phyloP scores from a whole-genome alignment of 192 early-diverging fungal species.

The Coemansia sp. region DNA sequence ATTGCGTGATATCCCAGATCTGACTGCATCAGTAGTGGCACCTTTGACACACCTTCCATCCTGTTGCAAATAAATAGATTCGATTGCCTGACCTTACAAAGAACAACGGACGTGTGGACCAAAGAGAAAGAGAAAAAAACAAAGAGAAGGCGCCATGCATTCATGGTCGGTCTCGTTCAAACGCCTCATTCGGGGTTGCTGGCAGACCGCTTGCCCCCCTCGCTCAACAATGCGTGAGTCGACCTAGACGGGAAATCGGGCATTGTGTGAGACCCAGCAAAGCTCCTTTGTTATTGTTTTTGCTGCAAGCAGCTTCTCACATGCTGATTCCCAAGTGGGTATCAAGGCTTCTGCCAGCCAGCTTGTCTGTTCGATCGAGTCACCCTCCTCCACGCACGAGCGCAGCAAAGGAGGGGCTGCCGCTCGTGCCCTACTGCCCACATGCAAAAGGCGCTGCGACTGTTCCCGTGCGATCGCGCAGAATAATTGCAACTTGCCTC shows the following conservation, averaged over 20 bases:
- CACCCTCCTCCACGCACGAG: not conserved
- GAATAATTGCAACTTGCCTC: not conserved
- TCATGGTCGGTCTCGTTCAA: not conserved
- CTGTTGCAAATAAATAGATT: not conserved
- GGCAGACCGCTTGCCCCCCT: not conserved
- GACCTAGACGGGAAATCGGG: not conserved
- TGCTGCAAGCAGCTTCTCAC: not conserved
- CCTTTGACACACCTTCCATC: not conserved
- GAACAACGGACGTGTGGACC: not conserved
- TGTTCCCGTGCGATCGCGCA: slow-evolving; percentile 7
- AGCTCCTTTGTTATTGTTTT: slow-evolving; percentile 2
- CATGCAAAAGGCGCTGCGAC: not conserved
- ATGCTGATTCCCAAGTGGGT: not conserved
- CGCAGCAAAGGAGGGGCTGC: not conserved
- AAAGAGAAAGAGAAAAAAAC: not conserved
- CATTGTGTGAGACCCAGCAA: not conserved
- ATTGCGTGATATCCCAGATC: not conserved
- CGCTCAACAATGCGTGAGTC: not conserved
- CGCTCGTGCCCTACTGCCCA: not conserved
- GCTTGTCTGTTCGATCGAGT: not conserved
- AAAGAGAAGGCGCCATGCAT: slow-evolving; percentile 1
- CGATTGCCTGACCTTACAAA: not conserved
- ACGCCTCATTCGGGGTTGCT: not conserved
- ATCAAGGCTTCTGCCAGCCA: not conserved
- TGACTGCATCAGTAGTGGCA: not conserved